These are phyloP conservation scores for Leccinum uliginosum DNA, from an alignment of 768 basidiomycete genomes.

Conservation along the genomic window DNA sequence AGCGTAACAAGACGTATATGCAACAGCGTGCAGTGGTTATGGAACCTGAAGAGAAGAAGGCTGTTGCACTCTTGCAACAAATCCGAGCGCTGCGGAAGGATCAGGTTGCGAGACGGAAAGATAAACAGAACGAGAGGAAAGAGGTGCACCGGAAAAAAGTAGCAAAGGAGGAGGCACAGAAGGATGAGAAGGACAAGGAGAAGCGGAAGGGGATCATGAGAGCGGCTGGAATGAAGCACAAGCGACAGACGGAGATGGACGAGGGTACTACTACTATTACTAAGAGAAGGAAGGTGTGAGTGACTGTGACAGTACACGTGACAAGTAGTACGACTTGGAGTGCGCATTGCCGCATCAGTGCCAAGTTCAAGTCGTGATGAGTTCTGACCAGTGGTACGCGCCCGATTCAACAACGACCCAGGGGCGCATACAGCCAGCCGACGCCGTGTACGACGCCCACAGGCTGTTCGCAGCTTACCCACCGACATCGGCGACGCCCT, in stretches of 20 bases:
- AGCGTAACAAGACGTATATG: conserved; percentile 76
- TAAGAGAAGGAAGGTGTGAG: conserved; percentile 47
- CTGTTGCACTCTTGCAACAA: conserved; percentile 88
- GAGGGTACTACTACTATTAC: conserved; percentile 43
- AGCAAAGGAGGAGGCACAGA: conserved; percentile 61
- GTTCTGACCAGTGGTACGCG: conserved; percentile 12
- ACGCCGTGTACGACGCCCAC: conserved; percentile 66
- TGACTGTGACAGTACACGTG: conserved; percentile 21
- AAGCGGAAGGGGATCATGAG: conserved; percentile 76
- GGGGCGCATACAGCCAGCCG: conserved; percentile 25
- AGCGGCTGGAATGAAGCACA: conserved; percentile 63
- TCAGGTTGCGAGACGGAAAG: conserved; percentile 70
- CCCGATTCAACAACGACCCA: conserved; percentile 12
- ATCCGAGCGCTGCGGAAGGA: conserved; percentile 90
- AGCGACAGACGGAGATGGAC: conserved; percentile 57
- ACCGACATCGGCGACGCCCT: conserved; percentile 72
- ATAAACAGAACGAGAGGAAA: conserved; percentile 82
- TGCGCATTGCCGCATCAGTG: too few species aligned
- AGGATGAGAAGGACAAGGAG: conserved; percentile 68
- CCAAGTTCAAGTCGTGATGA: conserved; percentile 20
- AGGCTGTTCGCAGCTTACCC: conserved; percentile 65
- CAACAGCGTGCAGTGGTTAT: conserved; percentile 94
- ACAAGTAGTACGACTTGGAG: not conserved
- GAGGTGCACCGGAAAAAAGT: conserved; percentile 65
- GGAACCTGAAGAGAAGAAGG: conserved; percentile 93